A percentile compares a stretch with the other conserved stretches of the same genome.
These are phyloP conservation scores for Amaranthus hypochondriacus DNA, from an alignment of 148 eudicot genomes.

Conservation along the genomic window DNA sequence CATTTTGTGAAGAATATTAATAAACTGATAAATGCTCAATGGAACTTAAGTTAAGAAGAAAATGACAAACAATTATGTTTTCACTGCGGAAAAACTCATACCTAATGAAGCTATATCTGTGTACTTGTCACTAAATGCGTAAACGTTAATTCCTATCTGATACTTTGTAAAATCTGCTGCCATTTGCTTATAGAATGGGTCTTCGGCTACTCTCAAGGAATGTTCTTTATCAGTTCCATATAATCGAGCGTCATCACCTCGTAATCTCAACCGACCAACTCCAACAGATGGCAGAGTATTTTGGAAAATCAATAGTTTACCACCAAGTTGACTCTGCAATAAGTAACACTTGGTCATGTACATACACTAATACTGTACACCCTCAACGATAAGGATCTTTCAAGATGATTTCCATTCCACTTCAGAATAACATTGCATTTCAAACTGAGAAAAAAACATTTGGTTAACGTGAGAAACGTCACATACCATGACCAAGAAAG, in stretches of 20 bases:
- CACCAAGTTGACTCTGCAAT: constrained; percentile 88
- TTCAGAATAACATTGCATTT: background rate
- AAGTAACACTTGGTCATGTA: constrained; percentile 14
- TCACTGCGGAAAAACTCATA: constrained; percentile 24
- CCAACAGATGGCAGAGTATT: constrained; percentile 89
- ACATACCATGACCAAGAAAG: constrained; percentile 88
- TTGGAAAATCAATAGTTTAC: constrained; percentile 94
- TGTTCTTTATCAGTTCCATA: constrained; percentile 98
- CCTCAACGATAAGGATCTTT: background rate
- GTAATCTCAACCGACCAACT: constrained; percentile 82
- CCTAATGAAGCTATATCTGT: constrained; percentile 93
- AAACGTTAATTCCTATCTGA: constrained; percentile 86
- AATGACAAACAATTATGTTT: background rate
- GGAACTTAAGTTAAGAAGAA: background rate
- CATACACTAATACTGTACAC: background rate
- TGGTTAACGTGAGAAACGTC: background rate
- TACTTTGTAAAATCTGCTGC: constrained; percentile 94
- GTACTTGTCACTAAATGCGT: constrained; percentile 97
- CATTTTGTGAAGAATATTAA: background rate
- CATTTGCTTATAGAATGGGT: constrained; percentile 98
- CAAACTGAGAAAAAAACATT: background rate
- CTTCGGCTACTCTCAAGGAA: constrained; percentile 73
- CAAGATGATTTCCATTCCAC: background rate
- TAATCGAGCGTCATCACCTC: constrained; percentile 75
- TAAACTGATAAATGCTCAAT: background rate